Base-by-base conservation (phyloP, 2,329 filamentous ascomycete genomes). In the Metarhizium humberi region DNA sequence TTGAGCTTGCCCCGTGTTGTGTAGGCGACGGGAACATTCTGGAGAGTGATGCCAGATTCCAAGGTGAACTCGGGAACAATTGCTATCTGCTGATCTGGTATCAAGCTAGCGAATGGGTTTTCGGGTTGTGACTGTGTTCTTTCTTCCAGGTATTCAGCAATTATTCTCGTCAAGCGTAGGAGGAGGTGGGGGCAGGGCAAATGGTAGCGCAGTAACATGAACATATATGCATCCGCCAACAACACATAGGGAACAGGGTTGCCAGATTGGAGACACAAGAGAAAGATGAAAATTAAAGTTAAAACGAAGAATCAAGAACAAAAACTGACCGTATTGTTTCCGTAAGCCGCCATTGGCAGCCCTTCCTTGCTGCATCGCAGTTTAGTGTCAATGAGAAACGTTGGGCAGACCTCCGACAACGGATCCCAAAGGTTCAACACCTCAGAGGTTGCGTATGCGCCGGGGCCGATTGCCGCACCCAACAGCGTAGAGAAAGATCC, bases 11-110 rank as follows among this genome's bases (percentile, higher is more conserved):
- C 85, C 50, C 82, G 75, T 25, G 81, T 85, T 49, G 82, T 87
- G 68, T 86, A 87, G 46, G 85, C 85, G 53, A 88, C 75, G 2
- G 85, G 84, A 16, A 86, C 78, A 81, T 97, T 94, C 62, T 80
- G 75, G 20, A 99, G 79, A 0, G 82, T 87, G 29, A 88, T 90
- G 51, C 94, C 94, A 2, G 92, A 97, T 71, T 99, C 94, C 61
- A 99, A 87, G 8, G 87, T 91, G 70, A 96, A 96, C 30, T 86
- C 85, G 2, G 94, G 92, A 55, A 99, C 82, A 58, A 94, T 82
- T 56, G 88, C 90, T 66, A 95, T 87, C 54, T 87, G 80, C 73
- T 97, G 94, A 65, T 96, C 87, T 53, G 90, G 86, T 53, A 99
- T 95, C 66, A 97, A 79, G 60, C 79, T 74, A 58, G 89, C 84